Evolutionary conservation across 2,329 filamentous ascomycete genomes (phyloP), one percentile per base, ranked within the genome.

Genomic region (Phyllachora maydis): DNA sequence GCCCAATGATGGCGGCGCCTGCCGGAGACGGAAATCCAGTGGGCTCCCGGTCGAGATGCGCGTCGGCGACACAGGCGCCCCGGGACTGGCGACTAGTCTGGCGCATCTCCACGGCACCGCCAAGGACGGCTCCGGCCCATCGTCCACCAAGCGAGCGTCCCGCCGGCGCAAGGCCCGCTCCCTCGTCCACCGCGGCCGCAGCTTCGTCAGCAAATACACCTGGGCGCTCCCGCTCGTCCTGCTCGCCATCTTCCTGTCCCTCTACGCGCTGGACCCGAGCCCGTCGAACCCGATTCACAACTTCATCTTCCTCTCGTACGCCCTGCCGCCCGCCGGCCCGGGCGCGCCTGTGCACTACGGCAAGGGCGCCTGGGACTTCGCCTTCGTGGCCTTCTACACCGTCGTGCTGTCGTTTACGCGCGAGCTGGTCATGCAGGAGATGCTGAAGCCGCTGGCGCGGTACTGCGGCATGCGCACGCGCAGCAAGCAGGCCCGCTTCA

Each of bases 391-490:
- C 28, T 93, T 93, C 53, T 93, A 93, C 52, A 85, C 67, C 19
- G 54, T 93, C 27, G 73, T 93, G 12, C 62, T 95, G 30, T 82
- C 77, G 30, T 93, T 95, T 46, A 91, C 81, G 8, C 78, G 83
- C 42, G 83, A 95, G 47, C 92, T 92, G 47, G 62, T 91, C 50
- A 93, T 92, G 83, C 83, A 92, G 51, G 72, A 81, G 38, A 39
- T 91, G 23, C 66, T 93, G 28, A 68, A 72, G 8, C 83, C 82
- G 0, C 55, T 83, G 30, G 79, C 81, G 5, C 57, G 66, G 20
- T 59, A 54, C 34, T 68, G 57, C 26, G 76, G 78, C 10, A 68
- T 93, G 40, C 60, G 54, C 30, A 67, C 64, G 31, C 65, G 71
- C 27, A 68, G 61, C 32, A 93, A 92, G 54, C 81, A 88, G 40